These are phyloP conservation scores for Nitzschia sp. DNA, from an alignment of 108 stramenopile species.

Conservation along the genomic window DNA sequence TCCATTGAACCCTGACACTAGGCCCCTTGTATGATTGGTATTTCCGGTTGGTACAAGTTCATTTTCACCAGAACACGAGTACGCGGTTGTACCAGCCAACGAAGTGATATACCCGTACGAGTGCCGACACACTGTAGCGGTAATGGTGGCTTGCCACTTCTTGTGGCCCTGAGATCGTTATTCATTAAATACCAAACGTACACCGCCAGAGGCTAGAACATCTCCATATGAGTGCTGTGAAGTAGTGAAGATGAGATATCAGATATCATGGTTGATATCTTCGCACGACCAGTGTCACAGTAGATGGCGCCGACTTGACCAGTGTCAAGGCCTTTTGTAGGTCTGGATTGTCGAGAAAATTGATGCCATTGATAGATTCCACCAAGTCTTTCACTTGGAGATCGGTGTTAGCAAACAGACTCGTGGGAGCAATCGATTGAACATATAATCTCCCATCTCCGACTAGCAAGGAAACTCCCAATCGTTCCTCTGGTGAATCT, in stretches of 20 bases:
- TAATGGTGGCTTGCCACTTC: too few species aligned
- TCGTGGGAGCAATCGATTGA: background rate
- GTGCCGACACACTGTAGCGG: too few species aligned
- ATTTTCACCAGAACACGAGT: too few species aligned
- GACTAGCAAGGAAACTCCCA: background rate
- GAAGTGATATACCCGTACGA: too few species aligned
- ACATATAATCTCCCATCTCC: background rate
- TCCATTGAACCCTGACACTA: background rate
- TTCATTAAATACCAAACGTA: too few species aligned
- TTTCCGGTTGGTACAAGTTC: background rate
- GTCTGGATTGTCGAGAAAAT: background rate
- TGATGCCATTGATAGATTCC: constrained; percentile 2
- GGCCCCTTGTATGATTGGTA: background rate
- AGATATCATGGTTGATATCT: background rate
- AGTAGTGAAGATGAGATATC: too few species aligned
- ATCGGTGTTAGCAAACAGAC: background rate
- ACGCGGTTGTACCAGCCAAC: too few species aligned
- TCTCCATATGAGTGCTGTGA: too few species aligned
- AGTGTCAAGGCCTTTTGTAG: background rate
- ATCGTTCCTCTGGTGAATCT: background rate
- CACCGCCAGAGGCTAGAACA: too few species aligned
- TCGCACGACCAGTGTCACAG: background rate
- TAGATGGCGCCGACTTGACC: background rate
- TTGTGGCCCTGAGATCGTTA: too few species aligned
- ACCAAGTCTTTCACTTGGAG: constrained; percentile 3